Percentiles rank a stretch among this genome's conserved stretches.
These are phyloP conservation scores for Pyricularia pennisetigena DNA, from an alignment of 2,329 filamentous ascomycete genomes.

Conservation along the genomic window DNA sequence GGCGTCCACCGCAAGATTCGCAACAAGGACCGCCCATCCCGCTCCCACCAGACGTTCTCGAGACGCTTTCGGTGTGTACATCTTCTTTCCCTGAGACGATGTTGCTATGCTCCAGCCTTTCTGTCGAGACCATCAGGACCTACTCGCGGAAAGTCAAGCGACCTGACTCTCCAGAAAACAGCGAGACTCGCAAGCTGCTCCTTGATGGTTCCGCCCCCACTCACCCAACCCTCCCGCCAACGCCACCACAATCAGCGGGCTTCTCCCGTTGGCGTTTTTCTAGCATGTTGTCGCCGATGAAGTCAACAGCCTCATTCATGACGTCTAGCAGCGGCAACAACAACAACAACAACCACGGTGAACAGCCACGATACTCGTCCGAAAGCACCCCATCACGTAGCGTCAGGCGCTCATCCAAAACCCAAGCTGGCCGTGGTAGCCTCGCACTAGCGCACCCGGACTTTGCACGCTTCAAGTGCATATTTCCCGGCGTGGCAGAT, in stretches of 20 bases:
- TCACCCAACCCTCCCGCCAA: not conserved
- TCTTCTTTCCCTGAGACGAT: constrained; percentile 50
- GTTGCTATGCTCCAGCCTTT: constrained; percentile 43
- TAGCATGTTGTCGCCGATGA: constrained; percentile 2
- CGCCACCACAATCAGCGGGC: constrained; percentile 22
- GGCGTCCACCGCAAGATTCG: not conserved
- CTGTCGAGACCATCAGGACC: constrained; percentile 46
- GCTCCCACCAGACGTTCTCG: constrained; percentile 41
- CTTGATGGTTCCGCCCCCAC: not conserved
- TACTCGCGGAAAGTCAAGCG: constrained; percentile 44
- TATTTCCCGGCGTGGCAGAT: constrained; percentile 42
- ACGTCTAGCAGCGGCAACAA: constrained; percentile 7
- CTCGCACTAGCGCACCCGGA: constrained; percentile 5
- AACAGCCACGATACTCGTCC: not conserved
- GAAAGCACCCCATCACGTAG: not conserved
- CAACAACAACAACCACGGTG: constrained; percentile 1
- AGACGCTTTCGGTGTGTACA: constrained; percentile 42
- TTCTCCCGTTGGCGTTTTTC: not conserved
- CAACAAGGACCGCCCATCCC: constrained; percentile 26
- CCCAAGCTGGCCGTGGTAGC: not conserved
- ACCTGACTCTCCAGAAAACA: constrained; percentile 12
- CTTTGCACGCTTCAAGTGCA: constrained; percentile 28
- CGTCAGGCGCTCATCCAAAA: constrained; percentile 1
- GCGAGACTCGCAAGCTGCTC: constrained; percentile 12
- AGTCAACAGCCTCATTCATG: constrained; percentile 1